Conservation (phyloP, 106 monocot genomes). For the Dendrobium officinale region DNA sequence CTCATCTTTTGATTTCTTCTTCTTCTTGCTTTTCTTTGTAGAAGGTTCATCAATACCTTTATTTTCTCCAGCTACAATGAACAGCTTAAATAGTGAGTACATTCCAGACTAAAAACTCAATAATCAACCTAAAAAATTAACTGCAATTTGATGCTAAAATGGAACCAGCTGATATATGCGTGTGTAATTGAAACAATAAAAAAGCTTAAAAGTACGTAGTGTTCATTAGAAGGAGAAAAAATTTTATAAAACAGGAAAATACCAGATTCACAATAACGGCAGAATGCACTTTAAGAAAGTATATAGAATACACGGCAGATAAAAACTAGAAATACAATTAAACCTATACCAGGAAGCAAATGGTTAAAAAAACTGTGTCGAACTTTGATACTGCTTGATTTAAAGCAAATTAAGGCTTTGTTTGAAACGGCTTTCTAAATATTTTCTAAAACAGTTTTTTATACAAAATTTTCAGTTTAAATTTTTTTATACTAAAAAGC, state of each 20-base stretch:
- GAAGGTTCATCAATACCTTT: conserved; percentile 16
- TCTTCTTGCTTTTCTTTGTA: conserved; percentile 59
- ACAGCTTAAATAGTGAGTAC: background rate
- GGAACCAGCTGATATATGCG: background rate
- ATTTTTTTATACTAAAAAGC: too few species aligned
- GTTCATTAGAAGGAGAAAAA: background rate
- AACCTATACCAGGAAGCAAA: too few species aligned
- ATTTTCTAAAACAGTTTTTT: too few species aligned
- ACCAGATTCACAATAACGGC: background rate
- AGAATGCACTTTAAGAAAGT: background rate
- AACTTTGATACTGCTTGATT: too few species aligned
- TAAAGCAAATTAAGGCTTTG: too few species aligned
- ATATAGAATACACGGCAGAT: too few species aligned
- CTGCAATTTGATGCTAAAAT: background rate
- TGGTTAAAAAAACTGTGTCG: too few species aligned
- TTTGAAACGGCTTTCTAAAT: too few species aligned
- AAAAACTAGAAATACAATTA: too few species aligned
- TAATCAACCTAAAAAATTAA: background rate
- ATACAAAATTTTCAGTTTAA: too few species aligned
- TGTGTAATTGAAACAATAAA: too few species aligned
- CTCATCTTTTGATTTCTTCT: conserved; percentile 57
- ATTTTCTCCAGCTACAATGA: conserved; percentile 26
- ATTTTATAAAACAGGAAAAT: background rate
- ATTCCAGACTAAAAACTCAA: background rate
- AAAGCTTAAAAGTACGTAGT: too few species aligned